These are phyloP conservation scores for Lathyrus sativus DNA, from an alignment of 306 rosid species.

Conservation along the genomic window DNA sequence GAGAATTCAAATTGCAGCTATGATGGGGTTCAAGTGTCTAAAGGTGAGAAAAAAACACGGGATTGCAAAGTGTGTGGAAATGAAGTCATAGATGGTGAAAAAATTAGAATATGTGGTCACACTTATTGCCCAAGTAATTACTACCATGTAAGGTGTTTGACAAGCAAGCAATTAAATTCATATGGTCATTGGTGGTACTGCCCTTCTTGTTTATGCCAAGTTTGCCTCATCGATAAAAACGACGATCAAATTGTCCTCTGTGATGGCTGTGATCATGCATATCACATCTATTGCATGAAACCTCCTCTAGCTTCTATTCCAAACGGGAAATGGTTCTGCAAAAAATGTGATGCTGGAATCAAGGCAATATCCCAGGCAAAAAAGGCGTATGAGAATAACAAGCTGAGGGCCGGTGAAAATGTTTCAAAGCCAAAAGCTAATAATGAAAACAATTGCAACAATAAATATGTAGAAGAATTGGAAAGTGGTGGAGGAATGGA, in stretches of 20 bases:
- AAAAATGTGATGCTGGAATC: constrained; percentile 64
- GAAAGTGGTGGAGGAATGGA: constrained; percentile 81
- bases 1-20: constrained; percentile 55
- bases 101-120: constrained; percentile 59
- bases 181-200: constrained; percentile 75
- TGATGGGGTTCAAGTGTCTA: constrained; percentile 47
- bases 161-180: constrained; percentile 57
- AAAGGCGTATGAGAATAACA: constrained; percentile 52
- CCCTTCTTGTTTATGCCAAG: constrained; percentile 88
- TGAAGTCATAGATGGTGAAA: constrained; percentile 50
- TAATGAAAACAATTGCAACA: constrained; percentile 46
- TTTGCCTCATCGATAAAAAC: constrained; percentile 66
- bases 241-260: constrained; percentile 76
- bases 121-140: constrained; percentile 52
- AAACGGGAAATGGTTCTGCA: constrained; percentile 80
- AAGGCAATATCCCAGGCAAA: constrained; percentile 59
- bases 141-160: constrained; percentile 82
- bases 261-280: constrained; percentile 93
- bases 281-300: constrained; percentile 80
- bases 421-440: constrained; percentile 40
- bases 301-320: constrained; percentile 70
- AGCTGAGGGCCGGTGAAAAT: constrained; percentile 41
- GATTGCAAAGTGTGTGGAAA: constrained; percentile 68
- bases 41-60: not conserved
- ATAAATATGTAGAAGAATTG: constrained; percentile 46